Evolutionary conservation across 139 green algal species (phyloP), one percentile per base, ranked within the genome.

Genomic region (Chlorella sorokiniana): DNA sequence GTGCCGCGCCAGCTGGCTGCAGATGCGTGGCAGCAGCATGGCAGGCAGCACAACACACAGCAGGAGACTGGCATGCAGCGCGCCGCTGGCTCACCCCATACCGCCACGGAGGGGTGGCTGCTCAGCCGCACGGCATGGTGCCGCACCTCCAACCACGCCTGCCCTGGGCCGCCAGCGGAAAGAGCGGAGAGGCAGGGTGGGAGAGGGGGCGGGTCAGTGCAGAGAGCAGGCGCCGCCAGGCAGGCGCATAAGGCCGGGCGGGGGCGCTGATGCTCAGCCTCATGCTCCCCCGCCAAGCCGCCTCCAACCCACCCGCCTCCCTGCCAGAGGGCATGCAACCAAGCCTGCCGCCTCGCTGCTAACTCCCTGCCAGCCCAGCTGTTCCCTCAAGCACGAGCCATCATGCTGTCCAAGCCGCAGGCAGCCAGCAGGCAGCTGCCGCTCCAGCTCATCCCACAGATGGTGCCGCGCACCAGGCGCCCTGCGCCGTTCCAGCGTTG

Each of bases 31-130:
- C 56, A 33, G 23, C 56, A 65, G 56, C 56, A 65, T 10, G 16
- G 22, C 63, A 14, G 14, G 31, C 63, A n/a, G n/a, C n/a, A n/a
- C n/a, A n/a, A n/a, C n/a, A n/a, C n/a, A n/a, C n/a, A n/a, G n/a
- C n/a, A n/a, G n/a, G n/a, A n/a, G n/a, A n/a, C n/a, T n/a, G n/a
- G n/a, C n/a, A n/a, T n/a, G n/a, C n/a, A n/a, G n/a, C n/a, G n/a
- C n/a, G n/a, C n/a, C n/a, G n/a, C n/a, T n/a, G n/a, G 2, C 73
- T 40, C 54, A 79, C 93, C 93, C 91, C 91, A 96, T 10, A 97
- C 62, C 20, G 80, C 89, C 0, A 97, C 35, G 9, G 78, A 90
- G 16, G 94, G 70, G 77, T 96, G 93, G 37, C 40, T 79, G n/a
- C 64, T 88, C 59, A 97, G 84, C 22, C 92, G 86, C 22, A 85